Evolutionary conservation across 2,329 filamentous ascomycete genomes (phyloP), one percentile per base, ranked within the genome.

Genomic region (Pseudohalonectria lignicola): DNA sequence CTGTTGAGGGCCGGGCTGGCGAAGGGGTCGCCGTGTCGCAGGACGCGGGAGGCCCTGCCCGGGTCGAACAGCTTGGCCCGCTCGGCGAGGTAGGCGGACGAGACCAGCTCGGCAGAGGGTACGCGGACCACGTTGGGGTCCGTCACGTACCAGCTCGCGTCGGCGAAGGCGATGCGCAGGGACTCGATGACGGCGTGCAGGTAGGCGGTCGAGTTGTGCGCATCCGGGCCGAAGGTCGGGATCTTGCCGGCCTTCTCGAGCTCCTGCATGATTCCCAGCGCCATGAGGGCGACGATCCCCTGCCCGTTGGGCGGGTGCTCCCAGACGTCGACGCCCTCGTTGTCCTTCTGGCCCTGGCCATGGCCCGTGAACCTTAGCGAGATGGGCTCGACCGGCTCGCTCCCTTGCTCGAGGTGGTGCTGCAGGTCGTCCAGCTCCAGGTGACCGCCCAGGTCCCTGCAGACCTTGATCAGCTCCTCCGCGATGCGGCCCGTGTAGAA

Each of bases 251-350:
- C 66, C 43, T 77, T 77, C 58, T 94, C 86, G 1, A 95, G 69
- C 52, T 88, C 77, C 54, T 94, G 79, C 26, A 96, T 66, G 43
- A 96, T 92, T 1, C 90, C 90, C 1, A 95, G 65, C 0, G 90
- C 82, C 80, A 95, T 94, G 15, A 95, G 64, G 0, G 90, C 90
- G 2, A 96, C 86, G 42, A 96, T 87, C 1, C 90, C 90, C 59
- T 96, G 90, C 0, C 90, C 88, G 47, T 95, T 96, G 2, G 90
- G 90, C 19, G 90, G 87, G 52, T 95, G 88, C 53, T 96, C 90
- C 90, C 90, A 96, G 0, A 96, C 64, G 52, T 92, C 78, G 16
- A 94, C 69, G 4, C 43, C 21, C 43, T 60, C 54, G 6, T 52
- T 40, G 21, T 57, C 51, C 19, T 61, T 61, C 28, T 66, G 57